Base-by-base conservation (phyloP, 2,329 filamentous ascomycete genomes). In the Zarea fungicola region DNA sequence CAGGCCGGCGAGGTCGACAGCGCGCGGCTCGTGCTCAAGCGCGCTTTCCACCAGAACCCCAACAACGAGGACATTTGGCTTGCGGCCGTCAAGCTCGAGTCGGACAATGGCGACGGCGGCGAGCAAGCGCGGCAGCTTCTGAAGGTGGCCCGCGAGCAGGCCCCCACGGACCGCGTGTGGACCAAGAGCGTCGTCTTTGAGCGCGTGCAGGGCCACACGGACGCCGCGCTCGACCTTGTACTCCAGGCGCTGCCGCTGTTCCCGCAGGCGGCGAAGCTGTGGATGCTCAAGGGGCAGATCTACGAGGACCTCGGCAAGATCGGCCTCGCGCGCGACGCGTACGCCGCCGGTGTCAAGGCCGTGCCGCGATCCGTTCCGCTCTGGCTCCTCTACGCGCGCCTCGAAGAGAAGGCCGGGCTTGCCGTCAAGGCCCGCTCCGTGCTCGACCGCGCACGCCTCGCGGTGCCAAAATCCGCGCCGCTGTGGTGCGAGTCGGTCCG, bases 11-110 rank as follows among this genome's bases (percentile, higher is more conserved):
- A 95, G 59, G 83, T 95, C 37, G 85, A 96, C 62, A 89, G 89
- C 54, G 91, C 93, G 11, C 81, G 93, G 49, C 77, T 83, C 53
- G 90, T 97, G 1, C 80, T 99, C 14, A 92, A 84, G 23, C 82
- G 85, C 54, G 93, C 92, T 5, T 99, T 99, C 75, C 85, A 92
- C 58, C 89, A 96, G 64, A 95, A 97, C 59, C 89, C 89, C 1
- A 91, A 95, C 65, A 96, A 96, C 69, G 93, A 99, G 67, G 90
- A 97, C 64, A 96, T 99, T 56, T 99, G 93, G 86, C 83, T 96
- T 41, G 88, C 91, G 14, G 93, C 93, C 39, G 93, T 99, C 56
- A 95, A 96, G 66, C 81, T 99, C 25, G 93, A 99, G 68, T 89
- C 93, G 1, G 91, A 97, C 61, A 92, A 89, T 53, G 80, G 84